These are phyloP conservation scores for Talaromyces nanjingensis DNA, from an alignment of 495 filamentous ascomycete genomes.

Conservation along the genomic window DNA sequence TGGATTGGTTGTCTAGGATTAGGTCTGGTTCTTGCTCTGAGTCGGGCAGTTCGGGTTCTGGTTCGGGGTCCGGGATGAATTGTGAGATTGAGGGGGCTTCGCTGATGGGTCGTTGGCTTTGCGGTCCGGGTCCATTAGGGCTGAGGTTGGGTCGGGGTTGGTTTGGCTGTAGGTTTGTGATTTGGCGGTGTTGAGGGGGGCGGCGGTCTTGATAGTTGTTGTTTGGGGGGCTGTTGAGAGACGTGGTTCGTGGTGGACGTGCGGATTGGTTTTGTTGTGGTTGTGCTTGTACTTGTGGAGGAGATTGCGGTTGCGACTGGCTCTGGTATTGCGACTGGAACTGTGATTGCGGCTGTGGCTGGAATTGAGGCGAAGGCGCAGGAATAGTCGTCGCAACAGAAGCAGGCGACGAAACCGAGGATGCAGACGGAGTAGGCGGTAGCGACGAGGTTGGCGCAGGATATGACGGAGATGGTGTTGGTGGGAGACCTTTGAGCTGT, in stretches of 20 bases:
- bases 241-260: not conserved
- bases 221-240: not conserved
- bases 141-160: not conserved
- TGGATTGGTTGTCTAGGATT: slow-evolving; percentile 15
- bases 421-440: slow-evolving; percentile 8
- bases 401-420: slow-evolving; percentile 7
- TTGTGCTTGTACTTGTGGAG: slow-evolving; percentile 5
- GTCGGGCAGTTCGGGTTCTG: slow-evolving; percentile 9
- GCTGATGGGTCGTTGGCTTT: slow-evolving; percentile 8
- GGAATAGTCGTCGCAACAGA: slow-evolving; percentile 5
- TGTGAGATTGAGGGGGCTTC: slow-evolving; percentile 26
- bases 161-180: slow-evolving; percentile 3
- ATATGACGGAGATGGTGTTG: slow-evolving; percentile 17
- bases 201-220: not conserved
- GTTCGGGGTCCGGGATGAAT: slow-evolving; percentile 34
- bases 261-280: slow-evolving; percentile 6
- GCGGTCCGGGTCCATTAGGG: not conserved
- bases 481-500: slow-evolving; percentile 29
- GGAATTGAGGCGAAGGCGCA: not conserved
- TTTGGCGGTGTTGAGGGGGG: not conserved
- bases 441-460: not conserved
- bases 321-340: not conserved
- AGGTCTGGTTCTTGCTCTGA: slow-evolving; percentile 8
- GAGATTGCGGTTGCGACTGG: slow-evolving; percentile 7
- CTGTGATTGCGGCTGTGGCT: slow-evolving; percentile 1